Evolutionary conservation across 2,329 filamentous ascomycete species (phyloP), one percentile per base, ranked within the genome.

Genomic region (Ophiocordyceps camponoti-leonardi): DNA sequence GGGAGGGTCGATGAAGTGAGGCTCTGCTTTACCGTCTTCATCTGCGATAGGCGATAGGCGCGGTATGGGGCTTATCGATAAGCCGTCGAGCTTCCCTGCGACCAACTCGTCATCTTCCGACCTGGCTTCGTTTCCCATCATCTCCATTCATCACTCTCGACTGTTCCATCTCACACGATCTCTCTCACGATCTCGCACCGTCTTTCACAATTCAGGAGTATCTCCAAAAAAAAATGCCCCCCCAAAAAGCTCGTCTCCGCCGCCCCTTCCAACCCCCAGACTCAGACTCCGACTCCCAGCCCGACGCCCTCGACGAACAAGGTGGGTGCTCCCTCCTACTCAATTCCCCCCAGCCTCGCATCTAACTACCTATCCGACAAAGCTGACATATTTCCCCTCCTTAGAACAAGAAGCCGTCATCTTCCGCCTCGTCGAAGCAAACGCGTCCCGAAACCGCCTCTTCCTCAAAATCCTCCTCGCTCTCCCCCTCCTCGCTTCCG

Each of bases 231-330:
- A 39, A 39, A 18, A 18, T 10, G 16, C 8, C n/a, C 2, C 16
- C 35, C 16, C 16, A 39, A 49, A 61, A 62, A 39, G 67, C 83
- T 45, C 79, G 83, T 50, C 67, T 92, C 41, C 80, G 87, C 55
- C 81, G 75, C 54, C 81, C 83, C 10, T 92, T 93, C 63, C 75
- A 73, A 49, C 92, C 90, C 63, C 82, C 82, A 47, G 77, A 71
- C 47, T 67, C 69, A 52, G 59, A 60, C 45, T 68, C 73, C 33
- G 68, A 72, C 58, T 68, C 73, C 35, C 68, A 72, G 58, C 71
- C 74, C 13, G 72, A 79, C 52, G 74, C 78, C 46, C 67, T 92
- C 49, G 86, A 92, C 58, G 83, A 88, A 62, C 73, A 88, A 71
- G 81, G 81, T 81, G 5, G n/a, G n/a, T n/a, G n/a, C n/a, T n/a